A percentile compares a stretch with the other conserved stretches of the same genome.
phyloP scores from a whole-genome alignment of 2,329 filamentous ascomycete species.

The Colletotrichum limetticola region DNA sequence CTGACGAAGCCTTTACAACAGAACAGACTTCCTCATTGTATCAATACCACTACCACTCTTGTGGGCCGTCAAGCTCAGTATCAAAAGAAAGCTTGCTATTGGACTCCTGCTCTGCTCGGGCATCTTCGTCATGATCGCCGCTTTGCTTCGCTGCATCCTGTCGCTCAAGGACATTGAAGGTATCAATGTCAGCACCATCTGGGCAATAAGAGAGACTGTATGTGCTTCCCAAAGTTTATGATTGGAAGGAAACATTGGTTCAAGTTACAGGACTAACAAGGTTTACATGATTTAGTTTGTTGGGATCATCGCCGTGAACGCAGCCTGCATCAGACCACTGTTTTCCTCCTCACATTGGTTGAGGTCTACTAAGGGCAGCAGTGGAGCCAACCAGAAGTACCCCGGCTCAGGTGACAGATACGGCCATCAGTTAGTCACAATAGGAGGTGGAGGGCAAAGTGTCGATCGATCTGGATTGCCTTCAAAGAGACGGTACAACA shows the following conservation, averaged over 20 bases:
- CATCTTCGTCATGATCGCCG: slow-evolving; percentile 55
- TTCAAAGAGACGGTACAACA: slow-evolving; percentile 20
- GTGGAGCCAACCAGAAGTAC: slow-evolving; percentile 38
- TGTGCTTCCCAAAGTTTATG: slow-evolving; percentile 1
- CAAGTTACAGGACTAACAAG: background rate
- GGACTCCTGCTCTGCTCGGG: slow-evolving; percentile 53
- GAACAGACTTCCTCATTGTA: slow-evolving; percentile 52
- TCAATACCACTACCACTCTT: slow-evolving; percentile 53
- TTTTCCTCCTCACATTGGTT: slow-evolving; percentile 48
- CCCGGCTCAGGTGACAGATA: slow-evolving; percentile 40
- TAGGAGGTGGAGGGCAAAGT: slow-evolving; percentile 38
- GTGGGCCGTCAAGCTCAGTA: slow-evolving; percentile 50
- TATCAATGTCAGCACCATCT: slow-evolving; percentile 52
- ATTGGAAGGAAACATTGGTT: no score
- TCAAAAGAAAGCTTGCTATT: slow-evolving; percentile 51
- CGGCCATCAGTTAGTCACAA: slow-evolving; percentile 40
- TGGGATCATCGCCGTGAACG: slow-evolving; percentile 54
- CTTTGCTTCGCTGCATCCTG: slow-evolving; percentile 52
- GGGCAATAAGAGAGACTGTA: slow-evolving; percentile 56
- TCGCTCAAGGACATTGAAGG: slow-evolving; percentile 48
- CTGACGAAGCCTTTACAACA: slow-evolving; percentile 29
- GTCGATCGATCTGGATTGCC: slow-evolving; percentile 14
- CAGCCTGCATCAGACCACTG: slow-evolving; percentile 52
- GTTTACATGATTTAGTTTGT: slow-evolving; percentile 45
- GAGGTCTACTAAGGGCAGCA: slow-evolving; percentile 45